Evolutionary conservation across 148 eudicot species (phyloP).

Genomic region (Limonium bicolor): DNA sequence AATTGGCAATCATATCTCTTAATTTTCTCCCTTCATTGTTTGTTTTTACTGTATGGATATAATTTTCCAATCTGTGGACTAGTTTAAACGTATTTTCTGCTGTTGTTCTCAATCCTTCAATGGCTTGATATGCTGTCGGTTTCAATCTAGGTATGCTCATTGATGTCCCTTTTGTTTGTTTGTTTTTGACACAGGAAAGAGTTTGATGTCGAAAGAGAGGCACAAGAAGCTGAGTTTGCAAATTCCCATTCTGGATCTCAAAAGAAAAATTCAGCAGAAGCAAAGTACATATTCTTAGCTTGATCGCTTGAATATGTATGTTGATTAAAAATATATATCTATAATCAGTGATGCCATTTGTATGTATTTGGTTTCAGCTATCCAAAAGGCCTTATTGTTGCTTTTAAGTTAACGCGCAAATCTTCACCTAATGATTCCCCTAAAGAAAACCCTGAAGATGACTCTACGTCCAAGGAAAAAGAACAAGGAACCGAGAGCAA

Average conservation of each 20-base stretch:
- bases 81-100: too few species aligned
- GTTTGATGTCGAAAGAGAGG: conserved; percentile 64
- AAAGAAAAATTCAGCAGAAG: conserved; percentile 29
- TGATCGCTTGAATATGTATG: too few species aligned
- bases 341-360: not conserved
- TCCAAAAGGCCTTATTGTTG: conserved; percentile 71
- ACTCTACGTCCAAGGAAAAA: too few species aligned
- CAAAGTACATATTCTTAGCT: conserved; percentile 15
- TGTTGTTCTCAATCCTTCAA: too few species aligned
- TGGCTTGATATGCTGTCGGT: too few species aligned
- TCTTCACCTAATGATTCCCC: conserved; percentile 22
- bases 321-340: too few species aligned
- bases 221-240: conserved; percentile 36
- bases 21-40: not conserved
- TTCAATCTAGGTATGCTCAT: too few species aligned
- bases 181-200: conserved; percentile 44
- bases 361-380: conserved; percentile 31
- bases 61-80: too few species aligned
- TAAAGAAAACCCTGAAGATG: conserved; percentile 9
- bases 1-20: not conserved
- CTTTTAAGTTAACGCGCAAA: conserved; percentile 58
- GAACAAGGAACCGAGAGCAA: conserved; percentile 25
- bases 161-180: too few species aligned
- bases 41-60: not conserved
- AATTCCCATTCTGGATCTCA: conserved; percentile 21